Percentiles rank a stretch among this genome's conserved stretches.
These are phyloP conservation scores for Aspergillus hancockii DNA, from an alignment of 495 filamentous ascomycete species.

Conservation along the genomic window DNA sequence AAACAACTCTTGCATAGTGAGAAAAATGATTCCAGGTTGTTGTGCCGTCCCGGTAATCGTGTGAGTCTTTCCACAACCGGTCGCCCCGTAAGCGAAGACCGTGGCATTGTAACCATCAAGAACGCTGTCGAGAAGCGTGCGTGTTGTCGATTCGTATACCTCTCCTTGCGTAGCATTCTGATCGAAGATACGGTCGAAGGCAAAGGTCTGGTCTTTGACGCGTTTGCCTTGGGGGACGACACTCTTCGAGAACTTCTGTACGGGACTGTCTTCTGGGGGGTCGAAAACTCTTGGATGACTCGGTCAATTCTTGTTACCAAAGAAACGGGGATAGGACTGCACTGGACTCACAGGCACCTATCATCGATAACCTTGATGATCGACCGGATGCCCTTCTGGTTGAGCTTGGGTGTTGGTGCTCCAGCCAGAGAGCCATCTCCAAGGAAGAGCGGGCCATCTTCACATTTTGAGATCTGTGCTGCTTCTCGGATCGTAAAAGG, in stretches of 20 bases:
- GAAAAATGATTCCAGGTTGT: conserved; percentile 95
- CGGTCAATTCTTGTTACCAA: conserved; percentile 15
- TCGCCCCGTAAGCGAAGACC: conserved; percentile 97
- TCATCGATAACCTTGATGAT: conserved; percentile 98
- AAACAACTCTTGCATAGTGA: conserved; percentile 98
- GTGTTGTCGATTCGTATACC: conserved; percentile 94
- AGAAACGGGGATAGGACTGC: background rate
- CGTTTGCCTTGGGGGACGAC: conserved; percentile 85
- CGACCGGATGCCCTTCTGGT: conserved; percentile 81
- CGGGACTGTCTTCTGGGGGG: conserved; percentile 92
- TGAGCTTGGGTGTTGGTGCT: conserved; percentile 76
- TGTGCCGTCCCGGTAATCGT: conserved; percentile 95
- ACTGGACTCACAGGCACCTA: conserved; percentile 77
- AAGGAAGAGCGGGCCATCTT: conserved; percentile 88
- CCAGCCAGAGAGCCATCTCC: conserved; percentile 91
- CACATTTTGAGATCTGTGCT: conserved; percentile 68
- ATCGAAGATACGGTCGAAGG: conserved; percentile 96
- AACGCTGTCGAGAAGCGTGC: conserved; percentile 85
- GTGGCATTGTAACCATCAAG: conserved; percentile 98
- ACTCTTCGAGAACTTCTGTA: conserved; percentile 85
- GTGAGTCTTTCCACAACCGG: conserved; percentile 97
- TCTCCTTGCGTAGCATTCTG: conserved; percentile 91
- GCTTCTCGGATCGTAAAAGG: conserved; percentile 79
- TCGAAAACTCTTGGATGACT: conserved; percentile 81
- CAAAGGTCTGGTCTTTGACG: conserved; percentile 97